phyloP scores from a whole-genome alignment of 306 rosid species.

The barrel medic (Medicago truncatula) region MtrunA17r5.0-ANR NC_053049.1:42623501-42624000 shows the following conservation, averaged over 20 bases:
- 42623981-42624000: constrained; percentile 99
- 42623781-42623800: constrained; percentile 97
- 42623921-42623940: constrained; percentile 78
- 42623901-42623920: constrained; percentile 89
- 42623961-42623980: constrained; percentile 87
- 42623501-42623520: constrained; percentile 97
- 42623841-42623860: constrained; percentile 96
- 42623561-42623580: constrained; percentile 86
- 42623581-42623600: constrained; percentile 91
- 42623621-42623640: constrained; percentile 95
- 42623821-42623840: constrained; percentile 82
- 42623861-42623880: constrained; percentile 98
- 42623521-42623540: constrained; percentile 94
- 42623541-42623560: constrained; percentile 83
- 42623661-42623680: constrained; percentile 98
- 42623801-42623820: constrained; percentile 97
- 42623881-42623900: constrained; percentile 90
- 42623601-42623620: constrained; percentile 93
- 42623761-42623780: constrained; percentile 80
- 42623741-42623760: constrained; percentile 90
- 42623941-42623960: constrained; percentile 74
- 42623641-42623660: constrained; percentile 95
- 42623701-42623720: constrained; percentile 93
- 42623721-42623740: constrained; percentile 90
- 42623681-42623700: constrained; percentile 97